These are phyloP conservation scores for Chrysoporthe deuterocubensis DNA, from an alignment of 2,329 filamentous ascomycete genomes.

Conservation along the genomic window DNA sequence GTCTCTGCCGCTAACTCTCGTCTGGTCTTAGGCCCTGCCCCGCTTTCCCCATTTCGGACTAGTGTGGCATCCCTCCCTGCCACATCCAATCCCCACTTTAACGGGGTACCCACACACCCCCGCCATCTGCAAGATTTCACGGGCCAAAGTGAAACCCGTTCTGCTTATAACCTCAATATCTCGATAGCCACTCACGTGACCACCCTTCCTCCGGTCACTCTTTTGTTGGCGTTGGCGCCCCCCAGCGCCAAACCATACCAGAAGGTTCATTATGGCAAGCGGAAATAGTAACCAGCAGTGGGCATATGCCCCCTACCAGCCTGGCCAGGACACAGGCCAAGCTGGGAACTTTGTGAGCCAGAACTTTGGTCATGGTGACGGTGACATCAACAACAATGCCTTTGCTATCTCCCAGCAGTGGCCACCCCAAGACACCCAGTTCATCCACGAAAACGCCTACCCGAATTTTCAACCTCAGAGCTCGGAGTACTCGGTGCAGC, in stretches of 20 bases:
- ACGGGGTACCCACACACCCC: neutral
- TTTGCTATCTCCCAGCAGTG: constrained; percentile 26
- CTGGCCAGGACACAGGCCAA: constrained; percentile 24
- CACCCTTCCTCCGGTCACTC: neutral
- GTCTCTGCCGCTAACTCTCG: constrained; percentile 24
- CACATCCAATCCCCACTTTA: constrained; percentile 1
- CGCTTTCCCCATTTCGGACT: constrained; percentile 11
- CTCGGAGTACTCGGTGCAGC: constrained; percentile 23
- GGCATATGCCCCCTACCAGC: constrained; percentile 26
- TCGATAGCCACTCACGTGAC: constrained; percentile 18
- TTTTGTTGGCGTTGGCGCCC: neutral
- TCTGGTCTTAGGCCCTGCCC: constrained; percentile 18
- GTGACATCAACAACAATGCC: constrained; percentile 18
- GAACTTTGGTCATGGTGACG: constrained; percentile 18
- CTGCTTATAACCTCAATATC: constrained; percentile 5
- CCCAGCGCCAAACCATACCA: neutral
- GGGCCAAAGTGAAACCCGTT: neutral
- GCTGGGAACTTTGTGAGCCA: constrained; percentile 22
- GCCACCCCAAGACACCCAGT: constrained; percentile 25
- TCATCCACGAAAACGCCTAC: constrained; percentile 14
- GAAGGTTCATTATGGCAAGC: constrained; percentile 20
- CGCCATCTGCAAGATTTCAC: constrained; percentile 14
- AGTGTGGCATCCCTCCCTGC: constrained; percentile 13
- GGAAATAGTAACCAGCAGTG: constrained; percentile 28
- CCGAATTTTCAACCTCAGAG: constrained; percentile 21